Evolutionary conservation across 2,329 filamentous ascomycete genomes (phyloP).

Genomic region (Aplosporella prunicola): DNA sequence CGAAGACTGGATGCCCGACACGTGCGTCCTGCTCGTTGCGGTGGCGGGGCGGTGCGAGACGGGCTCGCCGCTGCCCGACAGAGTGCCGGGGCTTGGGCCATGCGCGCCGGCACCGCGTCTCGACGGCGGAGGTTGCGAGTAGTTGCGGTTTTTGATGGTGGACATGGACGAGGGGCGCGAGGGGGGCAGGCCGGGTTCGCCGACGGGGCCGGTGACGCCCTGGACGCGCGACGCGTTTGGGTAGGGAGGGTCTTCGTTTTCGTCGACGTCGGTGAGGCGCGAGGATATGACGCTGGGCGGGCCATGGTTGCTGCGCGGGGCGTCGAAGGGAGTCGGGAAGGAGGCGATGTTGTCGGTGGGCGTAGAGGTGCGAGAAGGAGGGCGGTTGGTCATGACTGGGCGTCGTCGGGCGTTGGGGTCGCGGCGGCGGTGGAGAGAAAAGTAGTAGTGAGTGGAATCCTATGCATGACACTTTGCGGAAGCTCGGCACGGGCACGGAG

Average conservation of each 20-base stretch:
- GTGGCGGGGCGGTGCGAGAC: constrained; percentile 52
- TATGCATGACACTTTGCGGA: no score
- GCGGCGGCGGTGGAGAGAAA: no score
- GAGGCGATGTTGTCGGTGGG: constrained; percentile 12
- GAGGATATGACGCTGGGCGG: constrained; percentile 16
- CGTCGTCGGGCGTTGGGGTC: constrained; percentile 12
- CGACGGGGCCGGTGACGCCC: constrained; percentile 36
- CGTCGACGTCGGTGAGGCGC: constrained; percentile 53
- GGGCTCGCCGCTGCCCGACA: background rate
- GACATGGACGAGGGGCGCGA: constrained; percentile 36
- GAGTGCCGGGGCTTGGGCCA: constrained; percentile 10
- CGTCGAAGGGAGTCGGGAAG: constrained; percentile 15
- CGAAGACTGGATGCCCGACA: constrained; percentile 77
- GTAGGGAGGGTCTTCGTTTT: constrained; percentile 28
- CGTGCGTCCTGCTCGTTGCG: constrained; percentile 72
- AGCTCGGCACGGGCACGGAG: no score
- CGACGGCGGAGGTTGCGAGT: constrained; percentile 48
- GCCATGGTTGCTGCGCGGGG: constrained; percentile 7
- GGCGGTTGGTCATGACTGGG: constrained; percentile 18
- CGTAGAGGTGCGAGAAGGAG: constrained; percentile 21
- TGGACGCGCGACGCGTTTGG: constrained; percentile 26
- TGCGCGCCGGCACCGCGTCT: constrained; percentile 39
- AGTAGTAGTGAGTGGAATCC: no score
- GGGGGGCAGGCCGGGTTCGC: constrained; percentile 39
- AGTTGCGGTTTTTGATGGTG: constrained; percentile 35